Base-by-base conservation (phyloP, 2,329 filamentous ascomycete genomes). In the Talaromyces sp. region DNA sequence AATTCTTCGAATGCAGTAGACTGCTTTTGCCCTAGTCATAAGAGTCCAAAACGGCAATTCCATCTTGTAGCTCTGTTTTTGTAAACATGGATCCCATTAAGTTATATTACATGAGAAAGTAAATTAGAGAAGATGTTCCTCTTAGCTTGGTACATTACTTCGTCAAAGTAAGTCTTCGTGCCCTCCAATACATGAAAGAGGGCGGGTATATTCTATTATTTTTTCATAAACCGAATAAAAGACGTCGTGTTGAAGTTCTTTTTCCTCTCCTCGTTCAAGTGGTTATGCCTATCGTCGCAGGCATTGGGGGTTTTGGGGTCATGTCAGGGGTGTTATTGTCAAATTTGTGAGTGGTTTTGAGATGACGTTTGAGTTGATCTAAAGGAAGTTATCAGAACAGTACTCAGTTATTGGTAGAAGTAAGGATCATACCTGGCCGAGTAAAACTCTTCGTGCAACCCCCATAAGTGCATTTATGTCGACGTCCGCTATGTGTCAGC, bases 381-480 rank as follows among this genome's bases (percentile, higher is more conserved):
- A 25, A 55, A 23, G 6, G 39, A n/a, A 28, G 11, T 52, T 6
- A n/a, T n/a, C n/a, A n/a, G n/a, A n/a, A n/a, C n/a, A n/a, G n/a
- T n/a, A n/a, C n/a, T n/a, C n/a, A n/a, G n/a, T n/a, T n/a, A n/a
- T n/a, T n/a, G n/a, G n/a, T n/a, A n/a, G 39, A 16, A 21, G 23
- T 9, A 16, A 40, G 2, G 12, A n/a, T 50, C 71, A 57, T 74
- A 79, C 77, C 77, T 65, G 77, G 76, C 61, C 77, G 73, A 59
- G 77, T 79, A 63, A 79, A 79, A 55, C 76, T 79, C 65, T 79
- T 79, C 18, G 69, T 72, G 63, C 77, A 79, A 5, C 75, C 75
- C 0, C 71, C 72, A 60, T 70, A 74, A 25, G 68, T 64, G 63
- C 77, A 79, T 69, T 76, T 79, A 46, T 79, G 76, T 68, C 70